Percentiles rank a stretch among this genome's conserved stretches.
Evolutionary conservation across 768 basidiomycete species (phyloP).

Genomic region (Lactarius tabidus): DNA sequence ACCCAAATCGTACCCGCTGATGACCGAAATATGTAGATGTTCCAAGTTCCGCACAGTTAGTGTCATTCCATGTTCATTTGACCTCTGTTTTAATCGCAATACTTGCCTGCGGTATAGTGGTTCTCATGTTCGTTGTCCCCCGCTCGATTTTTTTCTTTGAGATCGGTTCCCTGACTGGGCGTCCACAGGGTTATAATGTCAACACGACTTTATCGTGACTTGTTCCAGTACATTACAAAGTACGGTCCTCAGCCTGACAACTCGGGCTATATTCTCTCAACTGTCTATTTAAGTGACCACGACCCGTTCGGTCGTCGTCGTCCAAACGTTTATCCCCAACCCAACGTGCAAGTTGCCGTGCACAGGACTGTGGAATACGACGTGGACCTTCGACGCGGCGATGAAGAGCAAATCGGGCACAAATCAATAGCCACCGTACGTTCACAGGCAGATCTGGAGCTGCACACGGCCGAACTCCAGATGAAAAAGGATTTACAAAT

Average conservation of each 20-base stretch:
- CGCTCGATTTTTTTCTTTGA: background rate
- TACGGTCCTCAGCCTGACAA: constrained; percentile 10
- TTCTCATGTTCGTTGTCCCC: constrained; percentile 18
- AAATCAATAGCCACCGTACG: constrained; percentile 11
- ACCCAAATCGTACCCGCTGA: constrained; percentile 1
- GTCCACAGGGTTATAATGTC: constrained; percentile 21
- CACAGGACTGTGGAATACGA: constrained; percentile 20
- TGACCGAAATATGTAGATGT: constrained; percentile 16
- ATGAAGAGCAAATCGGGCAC: constrained; percentile 4
- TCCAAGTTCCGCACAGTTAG: constrained; percentile 25
- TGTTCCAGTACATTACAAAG: constrained; percentile 25
- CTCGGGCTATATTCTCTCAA: constrained; percentile 13
- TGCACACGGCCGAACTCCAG: constrained; percentile 12
- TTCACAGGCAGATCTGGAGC: constrained; percentile 15
- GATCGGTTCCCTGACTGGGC: background rate
- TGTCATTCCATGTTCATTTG: constrained; percentile 1
- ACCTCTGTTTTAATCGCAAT: background rate
- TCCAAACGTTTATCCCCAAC: constrained; percentile 8
- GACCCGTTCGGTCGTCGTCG: constrained; percentile 21
- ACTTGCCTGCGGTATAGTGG: constrained; percentile 13
- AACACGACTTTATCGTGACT: constrained; percentile 23
- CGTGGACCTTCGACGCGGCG: constrained; percentile 12
- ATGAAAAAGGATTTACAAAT: constrained; percentile 24
- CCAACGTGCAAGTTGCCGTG: constrained; percentile 19
- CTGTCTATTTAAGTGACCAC: constrained; percentile 19